These are phyloP conservation scores for Coemansia sp. DNA, from an alignment of 192 early-diverging fungal species.

Conservation along the genomic window DNA sequence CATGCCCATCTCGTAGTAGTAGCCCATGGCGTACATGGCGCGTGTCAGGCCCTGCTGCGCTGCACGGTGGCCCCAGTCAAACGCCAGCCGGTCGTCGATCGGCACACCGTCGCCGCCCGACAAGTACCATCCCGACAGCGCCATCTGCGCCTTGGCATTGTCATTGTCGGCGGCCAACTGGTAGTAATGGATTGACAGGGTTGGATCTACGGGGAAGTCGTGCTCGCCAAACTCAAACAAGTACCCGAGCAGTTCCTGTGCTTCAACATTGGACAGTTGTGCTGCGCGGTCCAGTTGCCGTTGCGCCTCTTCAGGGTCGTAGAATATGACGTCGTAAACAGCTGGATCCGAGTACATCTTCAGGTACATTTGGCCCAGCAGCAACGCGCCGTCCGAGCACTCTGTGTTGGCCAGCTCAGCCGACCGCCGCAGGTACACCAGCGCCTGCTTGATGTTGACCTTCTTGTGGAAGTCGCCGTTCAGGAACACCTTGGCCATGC, in stretches of 20 bases:
- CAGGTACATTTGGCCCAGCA: constrained; percentile 80
- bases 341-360: constrained; percentile 60
- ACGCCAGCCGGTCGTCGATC: constrained; percentile 71
- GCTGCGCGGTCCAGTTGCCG: constrained; percentile 75
- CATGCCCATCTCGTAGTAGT: constrained; percentile 82
- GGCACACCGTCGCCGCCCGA: constrained; percentile 70
- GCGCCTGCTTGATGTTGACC: constrained; percentile 71
- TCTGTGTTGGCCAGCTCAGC: constrained; percentile 67
- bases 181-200: constrained; percentile 74
- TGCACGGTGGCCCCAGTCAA: constrained; percentile 78
- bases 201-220: constrained; percentile 65
- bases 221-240: constrained; percentile 78
- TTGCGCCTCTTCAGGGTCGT: constrained; percentile 74
- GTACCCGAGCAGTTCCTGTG: constrained; percentile 77
- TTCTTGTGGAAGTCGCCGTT: constrained; percentile 69
- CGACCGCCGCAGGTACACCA: constrained; percentile 80
- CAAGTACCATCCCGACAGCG: constrained; percentile 82
- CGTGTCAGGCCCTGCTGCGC: constrained; percentile 74
- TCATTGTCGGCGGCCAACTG: constrained; percentile 76
- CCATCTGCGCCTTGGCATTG: constrained; percentile 82
- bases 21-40: constrained; percentile 90
- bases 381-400: constrained; percentile 73
- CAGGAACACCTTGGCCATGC: constrained; percentile 74
- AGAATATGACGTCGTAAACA: constrained; percentile 65
- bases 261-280: constrained; percentile 66